Evolutionary conservation across 257 asterid species (phyloP), one percentile per base, ranked within the genome.

Genomic region (Solanum arcanum): DNA sequence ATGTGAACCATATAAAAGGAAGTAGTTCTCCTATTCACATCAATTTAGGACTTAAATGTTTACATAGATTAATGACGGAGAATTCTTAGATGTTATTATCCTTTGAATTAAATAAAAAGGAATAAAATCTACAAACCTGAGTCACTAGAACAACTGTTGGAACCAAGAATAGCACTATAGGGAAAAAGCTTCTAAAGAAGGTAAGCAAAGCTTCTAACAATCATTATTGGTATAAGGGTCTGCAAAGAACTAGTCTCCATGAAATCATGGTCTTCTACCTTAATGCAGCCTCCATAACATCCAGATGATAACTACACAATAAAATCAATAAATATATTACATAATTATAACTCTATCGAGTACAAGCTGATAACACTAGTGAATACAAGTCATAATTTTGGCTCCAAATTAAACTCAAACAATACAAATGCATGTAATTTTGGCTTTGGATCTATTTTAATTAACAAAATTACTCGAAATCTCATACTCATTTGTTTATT

Each of bases 201-300:
- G 35, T 33, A 33, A 33, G 4, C 4, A 33, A 33, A 33, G 35
- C 35, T 33, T 33, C 35, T 33, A 33, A 33, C 4, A 85, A 96
- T 98, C 97, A 94, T 96, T 81, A 94, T 89, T 2, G 99, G 94
- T 16, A 95, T 94, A 8, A 94, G 90, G 29, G 98, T 96, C 91
- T 96, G 95, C 13, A 98, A 98, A 1, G 95, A 91, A 66, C 99
- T 98, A 3, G 98, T 96, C 86, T 95, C 99, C 21, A 95, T 86
- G 93, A 95, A 75, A 93, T 96, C 83, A 95, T 88, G 1, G 99
- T 96, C 87, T 95, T 95, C 86, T 91, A 92, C 87, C 87, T 86
- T 42, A 96, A 70, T 25, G 96, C 96, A 60, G n/a, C 88, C 87
- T 94, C 98, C 86, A 95, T 86, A 7, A 97, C 99, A 83, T 95